These are phyloP conservation scores for Priceomyces castillae DNA, from an alignment of 805 yeast genomes.

Conservation along the genomic window DNA sequence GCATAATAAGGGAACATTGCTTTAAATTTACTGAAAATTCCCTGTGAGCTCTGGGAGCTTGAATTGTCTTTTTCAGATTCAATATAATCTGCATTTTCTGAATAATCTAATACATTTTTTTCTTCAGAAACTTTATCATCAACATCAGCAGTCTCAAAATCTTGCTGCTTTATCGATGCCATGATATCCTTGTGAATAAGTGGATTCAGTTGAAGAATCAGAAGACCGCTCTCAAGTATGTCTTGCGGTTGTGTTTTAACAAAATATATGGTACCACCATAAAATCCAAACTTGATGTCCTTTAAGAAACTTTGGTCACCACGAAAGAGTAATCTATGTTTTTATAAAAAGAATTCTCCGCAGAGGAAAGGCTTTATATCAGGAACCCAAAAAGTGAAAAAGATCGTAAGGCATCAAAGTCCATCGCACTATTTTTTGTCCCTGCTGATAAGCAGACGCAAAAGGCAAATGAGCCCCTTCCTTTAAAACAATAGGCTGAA, in stretches of 20 bases:
- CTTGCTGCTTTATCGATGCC: not conserved
- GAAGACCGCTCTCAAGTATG: conserved; percentile 10
- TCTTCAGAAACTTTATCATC: not conserved
- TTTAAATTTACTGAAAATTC: conserved; percentile 8
- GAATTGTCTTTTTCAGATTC: not conserved
- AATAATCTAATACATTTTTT: not conserved
- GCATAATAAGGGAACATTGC: conserved; percentile 14
- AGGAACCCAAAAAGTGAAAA: not conserved
- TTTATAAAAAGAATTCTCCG: not conserved
- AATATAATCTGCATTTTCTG: not conserved
- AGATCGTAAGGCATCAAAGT: not conserved
- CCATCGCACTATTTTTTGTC: not conserved
- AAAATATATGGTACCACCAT: conserved; percentile 8
- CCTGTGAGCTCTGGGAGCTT: not conserved
- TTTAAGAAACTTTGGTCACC: not conserved
- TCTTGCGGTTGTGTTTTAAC: conserved; percentile 7
- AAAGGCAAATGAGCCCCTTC: too few species aligned
- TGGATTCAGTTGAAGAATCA: not conserved
- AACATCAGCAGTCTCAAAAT: not conserved
- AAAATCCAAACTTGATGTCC: not conserved
- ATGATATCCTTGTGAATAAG: not conserved
- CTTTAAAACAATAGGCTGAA: too few species aligned
- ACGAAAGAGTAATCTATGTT: not conserved
- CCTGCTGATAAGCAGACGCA: too few species aligned
- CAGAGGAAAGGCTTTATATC: not conserved